Evolutionary conservation across 164 flowering plant species (phyloP), one percentile per base, ranked within the genome.

Genomic region (Tetracentron sinense): DNA sequence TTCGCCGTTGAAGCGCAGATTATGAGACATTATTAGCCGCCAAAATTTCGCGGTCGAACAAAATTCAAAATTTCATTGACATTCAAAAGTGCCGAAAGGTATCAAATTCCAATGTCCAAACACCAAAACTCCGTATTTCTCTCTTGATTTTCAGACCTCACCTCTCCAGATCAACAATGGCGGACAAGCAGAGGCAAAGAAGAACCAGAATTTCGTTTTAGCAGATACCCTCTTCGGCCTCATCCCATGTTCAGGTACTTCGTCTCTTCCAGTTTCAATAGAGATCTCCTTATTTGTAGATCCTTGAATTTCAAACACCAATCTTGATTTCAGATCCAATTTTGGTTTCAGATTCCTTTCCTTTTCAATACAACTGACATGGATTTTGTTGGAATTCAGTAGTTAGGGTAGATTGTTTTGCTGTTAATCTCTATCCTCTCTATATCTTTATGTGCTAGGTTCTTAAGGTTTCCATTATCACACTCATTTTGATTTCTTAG

Each of bases 31-130:
- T 26, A 29, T 21, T 27, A 12, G n/a, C 48, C 47, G 62, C 47
- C 44, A 49, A 56, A 62, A 33, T 46, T 68, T 56, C 61, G 66
- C 72, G 66, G 55, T 10, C 7, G 8, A 8, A 7, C 20, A 57
- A 23, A 47, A 47, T 65, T 58, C 25, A 46, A 57, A 48, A 25
- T 58, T 65, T 61, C 58, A 57, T 44, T 7, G 26, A 54, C 44
- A 42, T 29, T 44, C 1, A 11, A 54, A 68, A 46, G 20, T 48
- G 28, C 19, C 25, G 49, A 48, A 14, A 30, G 14, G 12, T 15
- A 27, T 35, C 0, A 17, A 63, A 54, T 11, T 38, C 1, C 62
- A 38, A 8, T 8, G 19, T 44, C 20, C 26, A 46, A 53, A 42
- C 16, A 48, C 21, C 60, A 61, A 31, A 55, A 20, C 30, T 27